Evolutionary conservation across 768 basidiomycete genomes (phyloP), one percentile per base, ranked within the genome.

Genomic region (Sistotremastrum suecicum): DNA sequence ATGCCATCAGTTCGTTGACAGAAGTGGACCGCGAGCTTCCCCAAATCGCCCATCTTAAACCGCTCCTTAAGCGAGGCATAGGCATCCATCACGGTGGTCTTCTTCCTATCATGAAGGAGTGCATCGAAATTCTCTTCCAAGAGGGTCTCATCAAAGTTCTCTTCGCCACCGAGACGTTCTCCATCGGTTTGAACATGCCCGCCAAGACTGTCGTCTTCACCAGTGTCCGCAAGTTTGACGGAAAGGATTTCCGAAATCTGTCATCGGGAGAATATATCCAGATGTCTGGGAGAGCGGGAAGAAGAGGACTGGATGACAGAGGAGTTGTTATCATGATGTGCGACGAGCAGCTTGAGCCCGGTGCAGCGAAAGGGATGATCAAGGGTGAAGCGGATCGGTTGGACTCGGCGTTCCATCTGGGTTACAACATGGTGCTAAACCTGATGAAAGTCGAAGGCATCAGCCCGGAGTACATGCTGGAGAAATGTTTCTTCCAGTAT

Each of bases 271-370:
- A 99, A 71, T 99, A 99, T 61, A 95, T 98, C 55, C 95, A 99
- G 58, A 99, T 99, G 95, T 92, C 91, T 0, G 95, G 95, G 46
- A 86, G 95, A 47, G 95, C 95, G 2, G 95, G 95, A 51, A 82
- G 95, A 55, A 79, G 95, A 64, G 95, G 95, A 38, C 66, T 98
- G 48, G 95, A 99, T 60, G 94, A 98, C 50, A 79, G 95, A n/a
- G 95, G 95, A 45, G 89, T 98, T 42, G 95, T 99, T 43, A 97
- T 99, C 55, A 86, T 99, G 89, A 98, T 99, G 95, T 86, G 85
- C 60, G 95, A 98, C 62, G 90, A 98, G 66, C 97, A 94, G 63
- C 71, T 99, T 39, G 95, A 98, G 55, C 92, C 95, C 0, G 60
- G 75, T 2, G 78, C 83, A 0, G 92, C 95, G 35, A 98, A 94